These are phyloP conservation scores for Neopestalotiopsis clavispora DNA, from an alignment of 2,329 filamentous ascomycete genomes.

Conservation along the genomic window DNA sequence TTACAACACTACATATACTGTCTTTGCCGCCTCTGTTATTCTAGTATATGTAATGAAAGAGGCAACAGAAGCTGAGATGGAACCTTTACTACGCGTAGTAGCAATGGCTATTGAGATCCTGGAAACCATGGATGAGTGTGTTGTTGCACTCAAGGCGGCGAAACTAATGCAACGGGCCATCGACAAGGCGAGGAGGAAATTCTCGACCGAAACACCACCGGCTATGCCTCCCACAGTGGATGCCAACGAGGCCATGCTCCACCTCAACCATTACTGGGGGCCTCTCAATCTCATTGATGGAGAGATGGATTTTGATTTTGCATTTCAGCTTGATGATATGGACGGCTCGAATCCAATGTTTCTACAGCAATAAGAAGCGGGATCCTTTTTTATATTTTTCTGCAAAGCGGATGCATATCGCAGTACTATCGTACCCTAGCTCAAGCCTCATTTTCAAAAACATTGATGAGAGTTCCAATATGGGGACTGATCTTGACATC, in stretches of 20 bases:
- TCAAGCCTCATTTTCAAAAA: conserved; percentile 13
- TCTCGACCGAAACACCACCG: conserved; percentile 20
- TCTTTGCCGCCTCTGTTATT: conserved; percentile 35
- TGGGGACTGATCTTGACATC: conserved; percentile 10
- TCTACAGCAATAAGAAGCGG: not conserved
- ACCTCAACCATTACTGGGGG: conserved; percentile 31
- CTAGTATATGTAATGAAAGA: conserved; percentile 32
- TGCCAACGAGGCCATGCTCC: conserved; percentile 20
- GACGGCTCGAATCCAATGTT: conserved; percentile 12
- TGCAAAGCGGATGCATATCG: not conserved
- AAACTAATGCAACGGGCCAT: conserved; percentile 31
- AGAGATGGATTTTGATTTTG: conserved; percentile 25
- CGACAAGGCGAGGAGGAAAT: conserved; percentile 23
- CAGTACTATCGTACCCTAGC: not conserved
- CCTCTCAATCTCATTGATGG: conserved; percentile 30
- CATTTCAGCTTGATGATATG: conserved; percentile 14
- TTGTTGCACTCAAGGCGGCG: conserved; percentile 32
- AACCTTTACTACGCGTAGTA: conserved; percentile 25
- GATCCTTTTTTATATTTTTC: not conserved
- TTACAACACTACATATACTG: conserved; percentile 36
- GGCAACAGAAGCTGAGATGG: conserved; percentile 23
- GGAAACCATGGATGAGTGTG: conserved; percentile 32
- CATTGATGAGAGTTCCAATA: conserved; percentile 12
- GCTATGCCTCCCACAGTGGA: not conserved
- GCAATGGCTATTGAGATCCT: conserved; percentile 30